These are phyloP conservation scores for Serendipita vermifera DNA, from an alignment of 768 basidiomycete genomes.

Conservation along the genomic window DNA sequence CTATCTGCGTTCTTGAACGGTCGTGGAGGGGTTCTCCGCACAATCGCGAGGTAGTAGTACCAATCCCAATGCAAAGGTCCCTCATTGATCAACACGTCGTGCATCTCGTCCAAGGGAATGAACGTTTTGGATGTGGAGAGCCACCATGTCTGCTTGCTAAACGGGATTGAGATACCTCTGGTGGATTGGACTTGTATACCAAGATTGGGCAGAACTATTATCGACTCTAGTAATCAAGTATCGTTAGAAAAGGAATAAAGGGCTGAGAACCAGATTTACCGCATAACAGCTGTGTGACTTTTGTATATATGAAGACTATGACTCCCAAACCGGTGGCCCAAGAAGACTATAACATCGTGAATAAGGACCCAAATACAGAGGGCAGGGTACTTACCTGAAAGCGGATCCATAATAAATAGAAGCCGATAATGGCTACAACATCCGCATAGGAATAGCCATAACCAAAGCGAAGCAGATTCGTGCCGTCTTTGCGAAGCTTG, in stretches of 20 bases:
- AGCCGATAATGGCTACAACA: background rate
- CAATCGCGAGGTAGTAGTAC: slow-evolving; percentile 43
- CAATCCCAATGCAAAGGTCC: slow-evolving; percentile 60
- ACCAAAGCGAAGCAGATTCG: slow-evolving; percentile 23
- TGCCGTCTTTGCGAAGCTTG: slow-evolving; percentile 33
- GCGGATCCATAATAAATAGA: background rate
- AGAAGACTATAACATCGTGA: too few relatives aligned
- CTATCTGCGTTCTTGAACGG: slow-evolving; percentile 9
- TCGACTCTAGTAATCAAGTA: slow-evolving; percentile 40
- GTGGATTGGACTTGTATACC: slow-evolving; percentile 67
- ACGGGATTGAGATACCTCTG: slow-evolving; percentile 35
- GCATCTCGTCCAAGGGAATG: slow-evolving; percentile 40
- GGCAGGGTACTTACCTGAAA: background rate
- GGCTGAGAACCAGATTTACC: slow-evolving; percentile 24
- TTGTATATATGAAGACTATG: slow-evolving; percentile 23
- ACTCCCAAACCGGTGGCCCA: slow-evolving; percentile 13
- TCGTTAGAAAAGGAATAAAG: slow-evolving; percentile 4
- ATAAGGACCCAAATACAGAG: slow-evolving; percentile 11
- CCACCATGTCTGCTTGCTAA: slow-evolving; percentile 14
- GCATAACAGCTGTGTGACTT: slow-evolving; percentile 35
- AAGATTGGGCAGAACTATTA: slow-evolving; percentile 49
- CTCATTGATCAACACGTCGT: slow-evolving; percentile 62
- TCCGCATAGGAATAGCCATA: slow-evolving; percentile 21
- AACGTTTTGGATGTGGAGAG: slow-evolving; percentile 36
- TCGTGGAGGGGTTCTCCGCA: slow-evolving; percentile 27